Conservation (phyloP, 1,139 yeast genomes). For the Taphrina flavorubra region DNA sequence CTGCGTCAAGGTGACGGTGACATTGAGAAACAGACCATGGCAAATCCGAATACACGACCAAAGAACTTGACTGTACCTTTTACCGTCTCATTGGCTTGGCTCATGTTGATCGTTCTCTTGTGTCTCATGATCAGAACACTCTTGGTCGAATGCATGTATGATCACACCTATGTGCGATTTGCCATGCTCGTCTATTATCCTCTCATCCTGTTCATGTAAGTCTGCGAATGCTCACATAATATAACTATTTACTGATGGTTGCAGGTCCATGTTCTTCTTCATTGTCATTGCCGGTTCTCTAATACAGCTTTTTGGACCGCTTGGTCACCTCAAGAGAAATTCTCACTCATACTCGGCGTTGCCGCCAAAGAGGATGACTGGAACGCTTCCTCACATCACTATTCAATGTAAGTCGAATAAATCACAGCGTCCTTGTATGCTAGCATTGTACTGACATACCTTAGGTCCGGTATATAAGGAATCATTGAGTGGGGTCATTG, state of each 20-base stretch:
- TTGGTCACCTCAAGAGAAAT: conserved; percentile 34
- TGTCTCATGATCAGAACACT: conserved; percentile 15
- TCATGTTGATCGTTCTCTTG: neutral
- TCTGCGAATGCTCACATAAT: neutral
- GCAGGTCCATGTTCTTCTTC: conserved; percentile 31
- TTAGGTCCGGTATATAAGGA: conserved; percentile 44
- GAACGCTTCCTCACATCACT: conserved; percentile 41
- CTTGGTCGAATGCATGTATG: conserved; percentile 28
- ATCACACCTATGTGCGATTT: conserved; percentile 33
- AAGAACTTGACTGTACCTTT: conserved; percentile 1
- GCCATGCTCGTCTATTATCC: conserved; percentile 34
- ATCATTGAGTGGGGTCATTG: conserved; percentile 42
- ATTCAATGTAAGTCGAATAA: conserved; percentile 28
- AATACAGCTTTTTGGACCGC: conserved; percentile 37
- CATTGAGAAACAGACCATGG: conserved; percentile 15
- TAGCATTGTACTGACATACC: conserved; percentile 1
- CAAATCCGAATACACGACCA: conserved; percentile 12
- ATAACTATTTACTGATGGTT: neutral
- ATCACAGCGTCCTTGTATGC: neutral
- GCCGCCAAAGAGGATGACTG: conserved; percentile 40
- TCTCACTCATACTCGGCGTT: conserved; percentile 38
- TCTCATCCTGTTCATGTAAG: conserved; percentile 21
- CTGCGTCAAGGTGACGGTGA: conserved; percentile 26
- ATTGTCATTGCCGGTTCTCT: conserved; percentile 35
- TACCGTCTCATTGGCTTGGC: conserved; percentile 14